Base-by-base conservation (phyloP, 108 stramenopile genomes). In the Conticribra guillardii region DNA sequence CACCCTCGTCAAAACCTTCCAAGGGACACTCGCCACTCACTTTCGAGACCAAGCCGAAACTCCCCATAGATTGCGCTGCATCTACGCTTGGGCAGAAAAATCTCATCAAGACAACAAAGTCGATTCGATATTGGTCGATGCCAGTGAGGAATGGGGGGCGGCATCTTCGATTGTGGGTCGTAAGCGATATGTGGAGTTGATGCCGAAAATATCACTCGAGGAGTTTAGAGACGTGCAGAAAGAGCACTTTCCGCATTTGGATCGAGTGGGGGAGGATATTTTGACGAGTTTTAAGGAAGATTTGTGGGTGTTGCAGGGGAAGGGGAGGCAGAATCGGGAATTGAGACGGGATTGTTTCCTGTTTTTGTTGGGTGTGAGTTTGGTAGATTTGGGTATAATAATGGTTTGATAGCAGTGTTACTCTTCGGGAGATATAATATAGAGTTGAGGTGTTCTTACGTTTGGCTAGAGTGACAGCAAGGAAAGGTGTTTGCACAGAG, bases 71-170 rank as follows among this genome's bases (percentile, higher is more conserved):
- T 66, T 96, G 14, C 81, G 95, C 24, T 93, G 92, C 67, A 86
- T 90, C 54, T 96, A 96, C 67, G 91, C 92, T 2, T 96, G 95
- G 95, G 89, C 92, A 14, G 86, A 92, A 19, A 96, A 96, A 67
- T 67, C 79, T 30, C 90, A 96, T 69, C 95, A 96, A 67, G 68
- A 87, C 59, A 90, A 89, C 65, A 84, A 83, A 50, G 52, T 92
- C 15, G 86, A 92, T 32, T 85, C 86, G 14, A 85, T 96, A 26
- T 67, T 88, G 51, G 86, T 96, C 22, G 91, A 92, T 55, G 72
- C 81, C 22, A 60, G 71, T 44, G 80, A 73, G 50, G 89, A 76
- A 58, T 82, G 79, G 82, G 82, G 54, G 0, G 71, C 81, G 23
- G 80, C 80, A 22, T 80, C 70, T 2, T 64, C 70, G 2, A 65